Base-by-base conservation (phyloP, 2,329 filamentous ascomycete genomes). In the Penicillium griseofulvum region DNA sequence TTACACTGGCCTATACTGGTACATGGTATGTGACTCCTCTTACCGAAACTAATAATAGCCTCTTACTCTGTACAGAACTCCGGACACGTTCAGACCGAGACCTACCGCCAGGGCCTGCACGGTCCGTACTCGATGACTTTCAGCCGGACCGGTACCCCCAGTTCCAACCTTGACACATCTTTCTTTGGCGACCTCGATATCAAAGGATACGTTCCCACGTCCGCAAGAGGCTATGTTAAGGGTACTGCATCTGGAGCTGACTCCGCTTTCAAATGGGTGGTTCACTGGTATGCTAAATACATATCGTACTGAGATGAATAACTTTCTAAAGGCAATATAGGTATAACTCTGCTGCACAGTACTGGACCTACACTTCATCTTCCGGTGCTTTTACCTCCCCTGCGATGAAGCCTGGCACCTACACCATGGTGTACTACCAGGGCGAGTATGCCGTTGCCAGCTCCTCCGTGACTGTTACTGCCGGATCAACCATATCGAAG, bases 391-490 rank as follows among this genome's bases (percentile, higher is more conserved):
- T 86, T 71, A 86, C 80, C 3, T 87, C 84, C 0, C 86, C 85
- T 0, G 74, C 79, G 53, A 88, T 88, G 85, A 86, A 85, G 64
- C 82, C 85, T 0, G 85, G 86, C 29, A 86, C 82, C 0, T 88
- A 88, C 72, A 87, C 83, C n/a, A 86, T 87, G 79, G 80, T 85
- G 5, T 78, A 88, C 36, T 86, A 86, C 70, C 82, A 84, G 61
- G 79, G 76, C 17, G 83, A 86, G 67, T 80, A 80, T 65, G 76
- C 79, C 57, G 81, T 85, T 9, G 81, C 80, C 4, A 76, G 77
- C 2, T 71, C 74, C 24, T 75, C 71, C 6, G 80, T 83, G 16
- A 74, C 71, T 0, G 81, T 86, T 38, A 74, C 73, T 2, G 80
- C 80, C 1, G 82, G 82, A 5, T 69, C 70, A 31, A 76, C 77